A percentile compares a stretch with the other conserved stretches of the same genome.
Evolutionary conservation across 2,329 filamentous ascomycete genomes (phyloP).

Genomic region (Rugonectria rugulosa): DNA sequence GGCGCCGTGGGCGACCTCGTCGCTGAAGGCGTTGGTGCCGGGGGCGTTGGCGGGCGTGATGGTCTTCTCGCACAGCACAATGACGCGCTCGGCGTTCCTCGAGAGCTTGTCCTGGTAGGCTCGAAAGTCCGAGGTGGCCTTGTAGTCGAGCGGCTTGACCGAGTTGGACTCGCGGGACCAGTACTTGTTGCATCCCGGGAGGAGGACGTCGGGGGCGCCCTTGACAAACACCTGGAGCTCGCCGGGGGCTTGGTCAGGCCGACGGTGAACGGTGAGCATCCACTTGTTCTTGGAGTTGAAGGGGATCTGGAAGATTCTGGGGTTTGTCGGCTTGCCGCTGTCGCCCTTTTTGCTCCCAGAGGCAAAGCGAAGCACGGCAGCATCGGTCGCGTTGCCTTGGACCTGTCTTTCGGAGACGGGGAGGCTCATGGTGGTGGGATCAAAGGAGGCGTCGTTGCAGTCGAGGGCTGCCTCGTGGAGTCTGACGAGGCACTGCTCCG

Average conservation of each 20-base stretch:
- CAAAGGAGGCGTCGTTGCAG: conserved; percentile 54
- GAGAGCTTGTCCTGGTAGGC: conserved; percentile 50
- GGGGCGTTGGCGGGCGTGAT: conserved; percentile 36
- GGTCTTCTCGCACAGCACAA: conserved; percentile 51
- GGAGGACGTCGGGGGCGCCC: conserved; percentile 61
- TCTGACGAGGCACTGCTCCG: not conserved
- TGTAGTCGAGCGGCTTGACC: conserved; percentile 45
- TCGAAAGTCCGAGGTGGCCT: conserved; percentile 44
- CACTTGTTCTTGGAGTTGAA: conserved; percentile 62
- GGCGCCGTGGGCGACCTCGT: conserved; percentile 53
- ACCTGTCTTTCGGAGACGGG: conserved; percentile 45
- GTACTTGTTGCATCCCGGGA: conserved; percentile 45
- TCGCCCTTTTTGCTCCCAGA: conserved; percentile 35
- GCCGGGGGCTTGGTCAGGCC: conserved; percentile 31
- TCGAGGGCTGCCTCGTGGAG: conserved; percentile 32
- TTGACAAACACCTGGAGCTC: conserved; percentile 58
- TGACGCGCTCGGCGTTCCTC: conserved; percentile 52
- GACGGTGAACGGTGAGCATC: conserved; percentile 49
- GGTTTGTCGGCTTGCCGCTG: conserved; percentile 24
- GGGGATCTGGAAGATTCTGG: conserved; percentile 50
- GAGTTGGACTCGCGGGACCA: conserved; percentile 43
- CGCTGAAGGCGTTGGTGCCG: conserved; percentile 56
- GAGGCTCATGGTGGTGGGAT: conserved; percentile 45
- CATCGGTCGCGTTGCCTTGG: conserved; percentile 54
- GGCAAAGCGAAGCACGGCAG: conserved; percentile 51